Percentiles rank a stretch among this genome's conserved stretches.
These are phyloP conservation scores for Eutypella sp. DNA, from an alignment of 2,329 filamentous ascomycete genomes.

Conservation along the genomic window DNA sequence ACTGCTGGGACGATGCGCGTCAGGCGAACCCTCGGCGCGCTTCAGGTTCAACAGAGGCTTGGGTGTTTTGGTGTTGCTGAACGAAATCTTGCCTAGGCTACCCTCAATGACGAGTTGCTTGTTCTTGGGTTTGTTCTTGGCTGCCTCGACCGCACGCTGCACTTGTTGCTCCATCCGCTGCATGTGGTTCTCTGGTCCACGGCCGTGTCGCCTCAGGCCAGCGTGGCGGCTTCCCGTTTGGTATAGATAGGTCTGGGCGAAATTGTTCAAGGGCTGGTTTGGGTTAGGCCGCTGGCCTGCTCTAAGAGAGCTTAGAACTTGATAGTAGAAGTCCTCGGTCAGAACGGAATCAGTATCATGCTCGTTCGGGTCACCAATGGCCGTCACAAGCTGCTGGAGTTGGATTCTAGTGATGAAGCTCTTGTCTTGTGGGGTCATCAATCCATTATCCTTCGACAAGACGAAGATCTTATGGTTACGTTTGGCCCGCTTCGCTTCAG, in stretches of 20 bases:
- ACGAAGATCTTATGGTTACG: conserved; percentile 97
- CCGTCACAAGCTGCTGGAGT: conserved; percentile 89
- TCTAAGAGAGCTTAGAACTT: conserved; percentile 92
- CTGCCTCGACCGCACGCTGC: conserved; percentile 91
- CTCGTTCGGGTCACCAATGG: conserved; percentile 82
- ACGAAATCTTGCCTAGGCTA: conserved; percentile 94
- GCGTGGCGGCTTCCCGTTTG: conserved; percentile 85
- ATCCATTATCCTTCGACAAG: conserved; percentile 85
- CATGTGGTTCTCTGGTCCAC: conserved; percentile 92
- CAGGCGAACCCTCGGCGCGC: conserved; percentile 65
- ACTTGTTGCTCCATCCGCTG: conserved; percentile 99
- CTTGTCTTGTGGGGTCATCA: conserved; percentile 99
- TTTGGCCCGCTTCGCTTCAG: conserved; percentile 93
- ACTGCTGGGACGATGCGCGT: conserved; percentile 47
- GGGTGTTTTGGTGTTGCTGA: conserved; percentile 97
- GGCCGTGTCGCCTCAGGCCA: conserved; percentile 66
- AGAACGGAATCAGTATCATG: conserved; percentile 74
- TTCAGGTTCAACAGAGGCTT: conserved; percentile 95
- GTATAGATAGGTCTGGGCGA: conserved; percentile 95
- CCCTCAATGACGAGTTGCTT: conserved; percentile 95
- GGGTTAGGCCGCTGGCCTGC: conserved; percentile 86
- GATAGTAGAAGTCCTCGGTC: conserved; percentile 96
- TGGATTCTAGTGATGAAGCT: conserved; percentile 99
- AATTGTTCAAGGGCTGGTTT: conserved; percentile 88
- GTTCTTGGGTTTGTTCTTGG: conserved; percentile 96